Evolutionary conservation across 2,329 filamentous ascomycete species (phyloP), one percentile per base, ranked within the genome.

Genomic region (Ophiostoma populinum): DNA sequence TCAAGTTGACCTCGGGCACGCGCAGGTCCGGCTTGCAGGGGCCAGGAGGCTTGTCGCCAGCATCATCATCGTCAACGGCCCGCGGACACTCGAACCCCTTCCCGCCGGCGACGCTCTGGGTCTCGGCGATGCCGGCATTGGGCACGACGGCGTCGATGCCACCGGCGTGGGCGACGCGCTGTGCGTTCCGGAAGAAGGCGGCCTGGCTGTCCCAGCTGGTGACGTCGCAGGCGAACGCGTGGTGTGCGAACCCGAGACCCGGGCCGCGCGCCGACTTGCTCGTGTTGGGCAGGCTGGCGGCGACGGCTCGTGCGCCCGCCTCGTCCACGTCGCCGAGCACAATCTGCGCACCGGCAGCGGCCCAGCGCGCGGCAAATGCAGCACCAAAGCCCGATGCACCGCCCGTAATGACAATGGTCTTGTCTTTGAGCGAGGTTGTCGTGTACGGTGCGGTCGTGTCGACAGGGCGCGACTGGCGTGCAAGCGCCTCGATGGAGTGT

Each of bases 301-400:
- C 63, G 15, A 79, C 56, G 15, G 56, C 51, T 42, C 68, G 58
- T 18, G 72, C 73, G n/a, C 56, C 57, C 10, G 50, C 44, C 35
- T 63, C 57, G 46, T 70, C 65, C 46, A 79, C 55, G 51, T 80
- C 75, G 24, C 70, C 72, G n/a, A 79, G 56, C 41, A 75, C 59
- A 18, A 80, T 52, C 41, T 67, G 65, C 2, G 73, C 74, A 11
- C 67, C 67, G 42, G 61, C 54, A 2, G 51, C 49, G 10, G 69
- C 69, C 65, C 67, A 71, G 37, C 55, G 50, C 30, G 56, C 56
- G 24, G 63, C 59, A 47, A 71, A 65, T 10, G 55, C 58, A 9
- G 63, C 62, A 2, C 70, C 70, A 37, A 75, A 58, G 6, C 70
- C 70, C 36, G 65, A 66, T 17, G 71, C 68, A n/a, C 68, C 72